Evolutionary conservation across 2,329 filamentous ascomycete genomes (phyloP).

Genomic region (Elsinoe arachidis): DNA sequence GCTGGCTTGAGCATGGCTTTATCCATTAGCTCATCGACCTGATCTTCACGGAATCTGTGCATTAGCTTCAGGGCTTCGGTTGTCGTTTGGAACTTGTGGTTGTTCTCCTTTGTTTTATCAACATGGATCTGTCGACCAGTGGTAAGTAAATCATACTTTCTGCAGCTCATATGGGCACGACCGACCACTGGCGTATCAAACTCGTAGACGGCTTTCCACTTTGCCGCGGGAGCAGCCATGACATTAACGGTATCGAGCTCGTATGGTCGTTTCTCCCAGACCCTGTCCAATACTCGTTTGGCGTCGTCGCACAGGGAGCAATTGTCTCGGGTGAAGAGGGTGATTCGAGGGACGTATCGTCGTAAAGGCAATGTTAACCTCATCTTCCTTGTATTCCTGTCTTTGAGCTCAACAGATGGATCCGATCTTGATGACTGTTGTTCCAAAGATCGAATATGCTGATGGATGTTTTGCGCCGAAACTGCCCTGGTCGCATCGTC

Average conservation of each 20-base stretch:
- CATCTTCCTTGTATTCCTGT: not conserved
- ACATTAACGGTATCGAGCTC: constrained; percentile 62
- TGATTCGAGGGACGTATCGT: constrained; percentile 47
- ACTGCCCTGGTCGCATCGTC: not conserved
- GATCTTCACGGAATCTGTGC: constrained; percentile 62
- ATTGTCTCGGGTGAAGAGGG: constrained; percentile 63
- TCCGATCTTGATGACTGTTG: not conserved
- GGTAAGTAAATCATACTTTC: not conserved
- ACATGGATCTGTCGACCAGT: constrained; percentile 46
- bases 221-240: constrained; percentile 51
- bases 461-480: not conserved
- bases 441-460: too few relatives aligned
- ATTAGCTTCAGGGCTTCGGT: constrained; percentile 62
- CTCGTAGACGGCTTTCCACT: constrained; percentile 67
- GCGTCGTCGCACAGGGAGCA: constrained; percentile 65
- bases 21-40: constrained; percentile 63
- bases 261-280: constrained; percentile 60
- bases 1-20: constrained; percentile 30
- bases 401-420: not conserved
- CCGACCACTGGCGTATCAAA: constrained; percentile 73
- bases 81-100: constrained; percentile 47
- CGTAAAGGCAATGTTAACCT: constrained; percentile 26
- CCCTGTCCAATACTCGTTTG: constrained; percentile 57
- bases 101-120: constrained; percentile 45
- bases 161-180: constrained; percentile 12